A percentile compares a stretch with the other conserved stretches of the same genome.
Conservation (phyloP, 208 protist species). For the Trypanosoma lewisi region DNA sequence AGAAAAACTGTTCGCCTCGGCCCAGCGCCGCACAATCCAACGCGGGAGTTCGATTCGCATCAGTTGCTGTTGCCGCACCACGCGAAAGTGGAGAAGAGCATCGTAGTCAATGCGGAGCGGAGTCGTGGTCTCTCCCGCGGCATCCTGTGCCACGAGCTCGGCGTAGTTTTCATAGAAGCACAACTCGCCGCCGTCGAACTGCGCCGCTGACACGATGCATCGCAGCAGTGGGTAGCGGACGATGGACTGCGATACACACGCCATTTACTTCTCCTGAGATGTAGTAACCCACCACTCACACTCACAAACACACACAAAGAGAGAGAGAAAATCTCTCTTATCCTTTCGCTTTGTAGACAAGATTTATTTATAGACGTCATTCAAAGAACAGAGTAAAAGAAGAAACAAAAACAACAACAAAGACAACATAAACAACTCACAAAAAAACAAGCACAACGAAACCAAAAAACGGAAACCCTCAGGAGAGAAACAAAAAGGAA, state of each 20-base stretch:
- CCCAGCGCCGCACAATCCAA: constrained; percentile 45
- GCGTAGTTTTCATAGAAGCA: constrained; percentile 60
- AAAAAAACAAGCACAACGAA: background rate
- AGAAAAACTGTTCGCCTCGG: constrained; percentile 55
- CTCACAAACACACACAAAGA: too few relatives aligned
- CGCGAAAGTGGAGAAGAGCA: constrained; percentile 66
- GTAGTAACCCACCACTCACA: too few relatives aligned
- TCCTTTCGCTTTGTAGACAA: background rate
- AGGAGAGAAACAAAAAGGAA: background rate
- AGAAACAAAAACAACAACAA: background rate
- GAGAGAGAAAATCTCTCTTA: too few relatives aligned
- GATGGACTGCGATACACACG: constrained; percentile 61
- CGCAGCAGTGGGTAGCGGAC: constrained; percentile 47
- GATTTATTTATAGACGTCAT: background rate
- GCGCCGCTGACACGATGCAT: constrained; percentile 58
- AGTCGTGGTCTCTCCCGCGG: constrained; percentile 43
- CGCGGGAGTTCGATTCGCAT: constrained; percentile 72
- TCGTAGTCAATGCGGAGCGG: constrained; percentile 63
- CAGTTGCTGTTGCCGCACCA: constrained; percentile 54
- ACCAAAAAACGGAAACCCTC: background rate
- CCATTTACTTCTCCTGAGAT: too few relatives aligned
- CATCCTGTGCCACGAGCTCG: constrained; percentile 58
- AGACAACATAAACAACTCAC: background rate
- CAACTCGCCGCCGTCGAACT: constrained; percentile 66
- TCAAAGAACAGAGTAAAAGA: background rate